Base-by-base conservation (phyloP, 805 yeast genomes). In the Sungouiella thailandica region DNA sequence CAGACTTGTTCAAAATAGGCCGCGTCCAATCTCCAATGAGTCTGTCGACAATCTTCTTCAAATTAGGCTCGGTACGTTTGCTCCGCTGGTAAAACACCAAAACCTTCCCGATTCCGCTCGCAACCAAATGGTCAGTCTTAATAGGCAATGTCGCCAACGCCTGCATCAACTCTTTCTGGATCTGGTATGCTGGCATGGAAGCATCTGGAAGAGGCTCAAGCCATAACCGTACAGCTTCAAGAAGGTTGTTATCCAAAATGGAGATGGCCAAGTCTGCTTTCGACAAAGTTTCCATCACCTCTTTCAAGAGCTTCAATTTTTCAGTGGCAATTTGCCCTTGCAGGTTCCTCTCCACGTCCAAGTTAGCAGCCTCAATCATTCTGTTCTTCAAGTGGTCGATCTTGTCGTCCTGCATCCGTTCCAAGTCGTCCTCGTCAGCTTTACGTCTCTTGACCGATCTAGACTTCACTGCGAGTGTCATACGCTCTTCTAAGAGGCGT, bases 181-280 rank as follows among this genome's bases (percentile, higher is more conserved):
- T 90, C 58, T 88, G 95, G 63, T 83, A 93, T 1, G 96, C 89
- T n/a, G 99, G 99, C 62, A 93, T 71, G 8, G 96, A 86, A 29
- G 94, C 95, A 68, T 94, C 97, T 3, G 98, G 98, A 49, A 93
- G 71, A 19, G 99, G 99, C 60, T 93, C 99, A 37, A 93, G 70
- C 99, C 99, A 93, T 57, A 87, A 80, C 48, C 97, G 75, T 17
- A 93, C 89, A 32, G 95, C 90, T 50, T 90, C 97, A 39, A 93
- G 68, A 49, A 93, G 61, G 58, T 93, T 93, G 57, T 93, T 93
- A 65, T 93, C 99, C 52, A 93, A 70, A 39, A 93, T 86, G 18
- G 95, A 83, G 53, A 90, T 96, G 22, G 95, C 89, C 49, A 93
- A 69, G 55, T 82, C 83, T 2, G 87, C 87, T 63, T 87, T 83